Base-by-base conservation (phyloP, 176 grass and related monocot genomes). In the Elaeis guineensis region DNA sequence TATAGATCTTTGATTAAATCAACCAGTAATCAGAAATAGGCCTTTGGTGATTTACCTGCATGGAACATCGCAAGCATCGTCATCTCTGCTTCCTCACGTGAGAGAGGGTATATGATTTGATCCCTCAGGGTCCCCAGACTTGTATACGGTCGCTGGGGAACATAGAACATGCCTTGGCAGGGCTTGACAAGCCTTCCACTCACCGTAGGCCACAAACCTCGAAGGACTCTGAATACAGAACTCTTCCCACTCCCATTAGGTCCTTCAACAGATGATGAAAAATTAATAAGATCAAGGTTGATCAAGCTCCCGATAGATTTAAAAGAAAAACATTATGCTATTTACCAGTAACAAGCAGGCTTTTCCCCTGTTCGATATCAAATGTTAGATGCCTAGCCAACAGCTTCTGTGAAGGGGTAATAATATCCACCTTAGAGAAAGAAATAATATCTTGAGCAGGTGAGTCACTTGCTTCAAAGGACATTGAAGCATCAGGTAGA, bases 241-340 rank as follows among this genome's bases (percentile, higher is more conserved):
- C 87, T 98, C 76, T 98, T 98, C 62, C 93, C 93, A 19, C 87
- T 89, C 50, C 93, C 93, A 79, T 97, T 97, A 39, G 93, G 93
- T 65, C 93, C 93, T 98, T 69, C 72, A 73, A 25, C 63, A 72
- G 61, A 59, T 30, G 5, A 83, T 59, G 55, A 14, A 21, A 54
- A 25, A 18, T 1, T 22, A 63, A 21, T 16, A 51, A 52, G 15
- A 11, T 9, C 32, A 35, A 35, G 32, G 35, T 44, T 44, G 35
- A 44, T 44, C 35, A 12, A 44, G n/a, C 44, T 50, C 9, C 12
- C 11, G 44, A 59, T 5, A 72, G 19, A 48, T 72, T 56, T 22
- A 72, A 5, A 49, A 60, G 51, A 49, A 44, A 44, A 44, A 12
- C 5, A 14, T 44, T 12, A 44, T 44, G 11, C 11, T 44, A 44